phyloP scores from a whole-genome alignment of 2,329 filamentous ascomycete genomes.

The Sphaerulina populicola region DNA sequence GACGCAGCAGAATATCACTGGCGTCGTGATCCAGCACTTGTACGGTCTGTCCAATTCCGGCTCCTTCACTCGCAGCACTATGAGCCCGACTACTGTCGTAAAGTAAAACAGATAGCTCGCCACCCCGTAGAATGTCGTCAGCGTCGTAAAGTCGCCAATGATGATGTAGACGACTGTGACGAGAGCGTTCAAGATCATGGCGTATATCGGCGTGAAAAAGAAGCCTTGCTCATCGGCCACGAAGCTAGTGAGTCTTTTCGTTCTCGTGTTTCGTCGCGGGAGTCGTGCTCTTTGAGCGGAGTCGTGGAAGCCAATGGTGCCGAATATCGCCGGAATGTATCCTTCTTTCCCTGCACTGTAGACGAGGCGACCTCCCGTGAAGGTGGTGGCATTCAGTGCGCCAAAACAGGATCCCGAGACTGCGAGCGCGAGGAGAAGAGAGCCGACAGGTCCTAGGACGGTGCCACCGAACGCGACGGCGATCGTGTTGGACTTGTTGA shows the following conservation, averaged over 20 bases:
- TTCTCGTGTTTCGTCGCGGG: conserved; percentile 46
- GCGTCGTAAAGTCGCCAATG: conserved; percentile 81
- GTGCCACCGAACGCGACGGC: conserved; percentile 85
- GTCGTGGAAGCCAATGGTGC: conserved; percentile 63
- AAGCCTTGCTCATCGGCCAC: conserved; percentile 73
- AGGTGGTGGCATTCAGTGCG: conserved; percentile 86
- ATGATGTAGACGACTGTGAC: conserved; percentile 71
- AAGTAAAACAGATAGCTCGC: conserved; percentile 98
- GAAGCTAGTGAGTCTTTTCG: conserved; percentile 51
- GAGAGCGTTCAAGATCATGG: conserved; percentile 69
- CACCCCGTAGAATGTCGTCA: conserved; percentile 95
- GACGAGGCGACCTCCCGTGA: conserved; percentile 83
- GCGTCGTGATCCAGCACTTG: conserved; percentile 91
- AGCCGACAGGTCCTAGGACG: conserved; percentile 78
- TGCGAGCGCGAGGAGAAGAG: conserved; percentile 75
- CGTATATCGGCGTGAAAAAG: conserved; percentile 90
- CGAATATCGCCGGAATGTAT: conserved; percentile 77
- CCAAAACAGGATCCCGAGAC: conserved; percentile 91
- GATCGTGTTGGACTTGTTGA: conserved; percentile 88
- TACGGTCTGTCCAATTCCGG: conserved; percentile 85
- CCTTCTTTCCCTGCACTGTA: conserved; percentile 94
- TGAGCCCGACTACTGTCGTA: conserved; percentile 83
- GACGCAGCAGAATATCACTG: conserved; percentile 97
- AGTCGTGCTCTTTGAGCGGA: conserved; percentile 30
- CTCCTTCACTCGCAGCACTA: conserved; percentile 79